Evolutionary conservation across 1,284 basidiomycete species (phyloP).

Genomic region (Papiliotrema nemorosa): DNA sequence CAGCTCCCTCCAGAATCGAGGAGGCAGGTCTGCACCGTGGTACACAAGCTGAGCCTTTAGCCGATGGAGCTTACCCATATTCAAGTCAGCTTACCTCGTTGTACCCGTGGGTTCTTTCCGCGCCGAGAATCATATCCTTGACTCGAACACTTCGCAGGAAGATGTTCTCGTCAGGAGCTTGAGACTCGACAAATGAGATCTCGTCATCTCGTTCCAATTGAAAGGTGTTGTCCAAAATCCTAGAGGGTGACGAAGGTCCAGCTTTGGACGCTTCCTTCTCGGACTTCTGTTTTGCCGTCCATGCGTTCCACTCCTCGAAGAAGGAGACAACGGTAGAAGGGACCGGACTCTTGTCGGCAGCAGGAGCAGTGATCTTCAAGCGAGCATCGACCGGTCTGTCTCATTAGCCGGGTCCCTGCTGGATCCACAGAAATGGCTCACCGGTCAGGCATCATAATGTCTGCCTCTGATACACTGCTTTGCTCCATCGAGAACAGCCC

Average conservation of each 20-base stretch:
- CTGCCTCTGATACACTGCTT: neutral
- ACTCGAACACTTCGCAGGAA: neutral
- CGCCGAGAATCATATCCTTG: constrained; percentile 4
- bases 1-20: constrained; percentile 2
- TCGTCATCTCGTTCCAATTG: constrained; percentile 3
- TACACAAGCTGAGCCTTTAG: constrained; percentile 2
- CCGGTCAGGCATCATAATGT: constrained; percentile 7
- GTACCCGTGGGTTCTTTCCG: neutral
- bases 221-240: neutral
- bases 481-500: neutral
- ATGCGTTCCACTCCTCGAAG: neutral
- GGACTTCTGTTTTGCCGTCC: neutral
- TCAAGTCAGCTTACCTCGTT: constrained; percentile 2
- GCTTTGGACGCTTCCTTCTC: neutral
- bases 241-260: neutral
- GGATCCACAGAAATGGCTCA: neutral
- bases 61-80: neutral
- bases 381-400: constrained; percentile 4
- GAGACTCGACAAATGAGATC: neutral
- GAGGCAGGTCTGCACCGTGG: neutral
- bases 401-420: neutral
- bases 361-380: neutral
- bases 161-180: neutral
- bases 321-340: neutral
- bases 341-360: too few species aligned